Percentiles rank a stretch among this genome's conserved stretches.
These are phyloP conservation scores for Amaranthus palmeri DNA, from an alignment of 148 eudicot genomes.

Conservation along the genomic window DNA sequence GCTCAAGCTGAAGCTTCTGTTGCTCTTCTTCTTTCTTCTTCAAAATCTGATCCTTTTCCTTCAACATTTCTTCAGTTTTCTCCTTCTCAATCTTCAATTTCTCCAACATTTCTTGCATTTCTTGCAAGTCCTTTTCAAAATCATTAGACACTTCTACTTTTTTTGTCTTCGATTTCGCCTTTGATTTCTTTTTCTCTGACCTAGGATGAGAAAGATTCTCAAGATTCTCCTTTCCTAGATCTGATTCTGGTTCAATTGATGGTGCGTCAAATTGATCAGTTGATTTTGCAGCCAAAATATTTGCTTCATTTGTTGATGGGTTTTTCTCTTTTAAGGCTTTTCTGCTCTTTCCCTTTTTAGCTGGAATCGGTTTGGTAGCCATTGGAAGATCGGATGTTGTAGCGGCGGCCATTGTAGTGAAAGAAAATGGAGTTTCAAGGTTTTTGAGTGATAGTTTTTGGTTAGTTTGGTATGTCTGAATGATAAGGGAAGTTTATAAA, in stretches of 20 bases:
- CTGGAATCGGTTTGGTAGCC: slow-evolving; percentile 23
- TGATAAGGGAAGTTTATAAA: slow-evolving; percentile 19
- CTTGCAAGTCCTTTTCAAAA: slow-evolving; percentile 66
- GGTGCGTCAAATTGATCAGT: slow-evolving; percentile 25
- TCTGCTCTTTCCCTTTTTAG: slow-evolving; percentile 51
- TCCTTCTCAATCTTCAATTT: slow-evolving; percentile 75
- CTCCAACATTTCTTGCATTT: slow-evolving; percentile 79
- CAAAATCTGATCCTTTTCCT: slow-evolving; percentile 63
- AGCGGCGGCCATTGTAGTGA: slow-evolving; percentile 42
- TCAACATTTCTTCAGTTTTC: slow-evolving; percentile 67
- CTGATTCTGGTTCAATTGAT: slow-evolving; percentile 24
- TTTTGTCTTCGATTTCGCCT: slow-evolving; percentile 34
- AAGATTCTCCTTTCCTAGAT: slow-evolving; percentile 50
- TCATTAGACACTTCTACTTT: slow-evolving; percentile 11
- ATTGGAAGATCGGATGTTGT: slow-evolving; percentile 23
- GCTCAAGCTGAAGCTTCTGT: slow-evolving; percentile 57
- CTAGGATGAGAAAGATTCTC: slow-evolving; percentile 41
- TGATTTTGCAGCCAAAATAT: slow-evolving; percentile 38
- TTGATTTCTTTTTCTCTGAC: slow-evolving; percentile 44
- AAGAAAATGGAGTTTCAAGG: slow-evolving; percentile 7
- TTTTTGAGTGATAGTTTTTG: not conserved
- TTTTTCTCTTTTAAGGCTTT: slow-evolving; percentile 63
- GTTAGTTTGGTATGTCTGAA: not conserved
- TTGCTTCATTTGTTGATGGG: slow-evolving; percentile 45
- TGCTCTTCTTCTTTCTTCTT: slow-evolving; percentile 70